Base-by-base conservation (phyloP, 2,329 filamentous ascomycete species). In the Venturia oleaginea region DNA sequence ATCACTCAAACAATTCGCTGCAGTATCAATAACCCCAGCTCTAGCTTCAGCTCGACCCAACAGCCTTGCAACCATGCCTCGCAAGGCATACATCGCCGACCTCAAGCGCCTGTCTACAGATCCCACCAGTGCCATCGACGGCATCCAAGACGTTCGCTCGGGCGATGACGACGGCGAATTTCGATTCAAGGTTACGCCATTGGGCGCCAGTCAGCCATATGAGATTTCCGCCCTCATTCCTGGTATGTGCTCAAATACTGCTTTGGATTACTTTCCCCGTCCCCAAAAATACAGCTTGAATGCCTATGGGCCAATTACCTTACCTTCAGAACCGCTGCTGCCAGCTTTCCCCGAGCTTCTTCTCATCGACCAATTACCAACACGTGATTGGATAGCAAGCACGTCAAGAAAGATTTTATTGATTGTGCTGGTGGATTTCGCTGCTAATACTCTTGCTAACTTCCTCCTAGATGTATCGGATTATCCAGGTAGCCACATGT, bases 81-180 rank as follows among this genome's bases (percentile, higher is more conserved):
- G 86, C 65, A 83, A 82, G 70, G 81, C 83, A 42, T 92, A 90
- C 73, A 79, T 85, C 59, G 76, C 79, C 61, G 88, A 92, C 71
- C 76, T 80, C 70, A 74, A 76, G 54, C 79, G 75, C 8, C 76
- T 74, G 7, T 66, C 70, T 17, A 70, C 71, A 48, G 70, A 75
- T 24, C 69, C 69, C 2, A 19, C 10, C 59, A 63, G 37, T 57
- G 38, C 32, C 7, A 76, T 84, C 59, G 67, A 76, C 0, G 76
- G 80, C 60, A 78, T 94, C 59, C 76, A 76, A 59, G 71, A 79
- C 40, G 76, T 96, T 30, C 76, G 76, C 40, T 77, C 78, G 42
- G 88, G 88, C 19, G 84, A 86, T 5, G 87, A 89, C 38, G 88
- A 93, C 73, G 90, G 89, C 61, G 85, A 89, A 65, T 79, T 95